Evolutionary conservation across 108 stramenopile genomes (phyloP), one percentile per base, ranked within the genome.

Genomic region (Mayamaea pseudoterrestris): DNA sequence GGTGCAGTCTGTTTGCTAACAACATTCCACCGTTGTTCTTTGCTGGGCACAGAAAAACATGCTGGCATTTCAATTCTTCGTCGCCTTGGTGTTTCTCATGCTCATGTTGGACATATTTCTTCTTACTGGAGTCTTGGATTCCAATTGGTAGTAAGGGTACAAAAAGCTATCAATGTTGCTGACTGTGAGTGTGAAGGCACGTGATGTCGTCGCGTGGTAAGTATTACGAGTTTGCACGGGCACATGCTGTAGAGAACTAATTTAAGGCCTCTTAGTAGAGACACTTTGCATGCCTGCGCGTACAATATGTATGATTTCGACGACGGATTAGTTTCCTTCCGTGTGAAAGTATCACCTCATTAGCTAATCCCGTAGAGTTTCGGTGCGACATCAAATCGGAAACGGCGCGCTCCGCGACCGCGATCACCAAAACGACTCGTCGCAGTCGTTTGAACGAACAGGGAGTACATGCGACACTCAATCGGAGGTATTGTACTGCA

Each of bases 61-160:
- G 71, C 14, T 39, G 6, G 57, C 73, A 22, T 88, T 90, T 57
- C 72, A 69, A 46, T 50, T 26, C 21, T 91, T 90, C 68, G 79
- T 90, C 13, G 55, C 47, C 9, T 40, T 78, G 14, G 69, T 81
- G 18, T 77, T 81, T 50, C 14, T 73, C 2, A 37, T 34, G 35
- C 18, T 51, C 8, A 18, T 39, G 28, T 57, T 71, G 64, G 47
- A 48, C 29, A 7, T 48, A 12, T 30, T 28, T 48, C 3, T 48
- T 4, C 12, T 48, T 14, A 48, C 47, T 7, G 4, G 16, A 8
- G 37, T 20, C 4, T 18, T 39, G 20, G 16, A 8, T 39, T 39
- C 5, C 16, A 14, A 6, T 5, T 20, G 3, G 20, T 39, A 4
- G 5, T 20, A 6, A 6, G 37, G 8, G 8, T 39, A 6, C 20